Evolutionary conservation across 192 early-diverging fungal species (phyloP).

Genomic region (Coemansia furcata): DNA sequence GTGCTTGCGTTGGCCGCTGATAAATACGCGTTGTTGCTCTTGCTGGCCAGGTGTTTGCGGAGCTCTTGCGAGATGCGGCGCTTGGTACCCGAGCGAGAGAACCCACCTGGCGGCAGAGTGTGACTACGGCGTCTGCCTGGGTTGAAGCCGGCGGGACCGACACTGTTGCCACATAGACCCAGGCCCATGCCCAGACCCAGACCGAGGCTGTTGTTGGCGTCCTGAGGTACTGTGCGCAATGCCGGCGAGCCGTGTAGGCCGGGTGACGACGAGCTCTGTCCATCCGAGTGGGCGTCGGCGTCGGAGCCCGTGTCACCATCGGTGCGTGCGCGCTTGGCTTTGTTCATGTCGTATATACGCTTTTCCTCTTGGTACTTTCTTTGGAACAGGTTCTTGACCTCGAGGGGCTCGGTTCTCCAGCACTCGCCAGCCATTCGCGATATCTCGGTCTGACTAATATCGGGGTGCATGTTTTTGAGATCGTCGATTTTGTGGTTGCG

Average conservation of each 20-base stretch:
- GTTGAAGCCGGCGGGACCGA: conserved; percentile 27
- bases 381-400: conserved; percentile 34
- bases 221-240: neutral
- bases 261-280: conserved; percentile 11
- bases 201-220: neutral
- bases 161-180: conserved; percentile 13
- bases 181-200: conserved; percentile 12
- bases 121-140: conserved; percentile 48
- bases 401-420: conserved; percentile 40
- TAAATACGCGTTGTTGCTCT: conserved; percentile 30
- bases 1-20: conserved; percentile 5
- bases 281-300: conserved; percentile 13
- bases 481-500: conserved; percentile 50
- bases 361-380: conserved; percentile 42
- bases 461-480: conserved; percentile 38
- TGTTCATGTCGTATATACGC: conserved; percentile 53
- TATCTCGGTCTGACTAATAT: conserved; percentile 51
- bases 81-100: conserved; percentile 34
- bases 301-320: conserved; percentile 33
- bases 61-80: conserved; percentile 53
- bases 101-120: conserved; percentile 39
- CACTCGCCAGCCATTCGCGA: conserved; percentile 50
- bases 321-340: conserved; percentile 31
- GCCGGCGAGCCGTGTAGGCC: neutral
- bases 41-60: conserved; percentile 52